Percentiles rank a stretch among this genome's conserved stretches.
Conservation (phyloP, 2,329 filamentous ascomycete species). For the Colletotrichum liriopes region DNA sequence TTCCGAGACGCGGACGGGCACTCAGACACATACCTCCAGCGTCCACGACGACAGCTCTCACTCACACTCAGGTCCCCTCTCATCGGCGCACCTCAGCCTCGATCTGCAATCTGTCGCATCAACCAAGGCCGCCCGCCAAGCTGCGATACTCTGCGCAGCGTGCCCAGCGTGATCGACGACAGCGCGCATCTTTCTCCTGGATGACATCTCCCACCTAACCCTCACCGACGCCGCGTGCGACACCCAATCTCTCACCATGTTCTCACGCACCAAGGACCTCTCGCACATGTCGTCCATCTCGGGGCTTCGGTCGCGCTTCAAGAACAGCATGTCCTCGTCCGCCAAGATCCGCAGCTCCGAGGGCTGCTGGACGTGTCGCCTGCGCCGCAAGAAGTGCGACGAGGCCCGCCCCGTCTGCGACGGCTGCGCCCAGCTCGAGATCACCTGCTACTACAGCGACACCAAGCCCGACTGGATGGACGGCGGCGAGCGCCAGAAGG, state of each 20-base stretch:
- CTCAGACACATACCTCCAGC: neutral
- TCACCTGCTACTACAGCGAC: slow-evolving; percentile 68
- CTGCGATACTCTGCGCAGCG: neutral
- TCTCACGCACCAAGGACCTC: slow-evolving; percentile 34
- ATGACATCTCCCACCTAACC: slow-evolving; percentile 11
- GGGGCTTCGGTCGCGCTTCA: slow-evolving; percentile 36
- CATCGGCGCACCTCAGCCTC: neutral
- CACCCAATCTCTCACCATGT: slow-evolving; percentile 21
- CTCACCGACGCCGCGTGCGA: neutral
- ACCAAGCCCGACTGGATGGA: slow-evolving; percentile 74
- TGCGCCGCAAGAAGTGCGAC: slow-evolving; percentile 75
- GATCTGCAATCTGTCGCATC: neutral
- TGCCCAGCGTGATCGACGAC: neutral
- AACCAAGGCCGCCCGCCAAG: neutral
- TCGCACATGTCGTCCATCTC: slow-evolving; percentile 19
- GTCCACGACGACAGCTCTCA: neutral
- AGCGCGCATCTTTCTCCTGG: neutral
- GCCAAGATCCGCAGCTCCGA: slow-evolving; percentile 58
- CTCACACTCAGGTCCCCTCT: neutral
- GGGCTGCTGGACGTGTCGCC: slow-evolving; percentile 74
- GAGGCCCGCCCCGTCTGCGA: slow-evolving; percentile 67
- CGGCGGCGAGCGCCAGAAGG: slow-evolving; percentile 47
- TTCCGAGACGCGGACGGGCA: neutral
- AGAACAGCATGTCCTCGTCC: slow-evolving; percentile 35
- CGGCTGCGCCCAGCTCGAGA: slow-evolving; percentile 67